Base-by-base conservation (phyloP, 805 yeast species). In the Metschnikowia hibisci region DNA sequence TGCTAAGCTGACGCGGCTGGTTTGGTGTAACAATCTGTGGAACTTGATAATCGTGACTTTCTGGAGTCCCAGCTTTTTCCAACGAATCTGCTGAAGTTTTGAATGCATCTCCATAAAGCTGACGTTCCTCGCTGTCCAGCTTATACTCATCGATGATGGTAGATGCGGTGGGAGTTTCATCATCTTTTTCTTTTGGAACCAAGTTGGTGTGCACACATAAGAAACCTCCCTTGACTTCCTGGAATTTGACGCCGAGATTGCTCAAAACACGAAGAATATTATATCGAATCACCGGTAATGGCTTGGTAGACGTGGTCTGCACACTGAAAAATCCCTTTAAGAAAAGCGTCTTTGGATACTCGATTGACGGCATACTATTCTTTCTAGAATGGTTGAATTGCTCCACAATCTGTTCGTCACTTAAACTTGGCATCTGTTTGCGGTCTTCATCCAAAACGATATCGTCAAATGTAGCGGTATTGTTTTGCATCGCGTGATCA, bases 181-280 rank as follows among this genome's bases (percentile, higher is more conserved):
- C 50, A 4, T 47, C 56, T 12, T 43, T 42, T 12, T 38, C 43
- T 10, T 35, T 34, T 28, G 77, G 69, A 27, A 76, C 70, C 30
- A 35, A 32, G 13, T 35, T 42, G 9, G 53, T 32, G 56, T 85
- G 89, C 8, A 80, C 74, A 68, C 98, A 90, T 18, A 87, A 77
- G 61, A 91, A 90, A 0, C 97, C 98, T 45, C 98, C 97, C 57
- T 84, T 84, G 16, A 90, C 95, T 64, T 90, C 98, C 48, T 82
- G 84, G 61, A 77, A 90, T 46, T 81, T 79, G 38, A 91, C 93
- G 22, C 87, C 88, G 58, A 87, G 71, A 49, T 80, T 80, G 14
- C 80, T 81, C 59, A 90, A 73, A 1, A 85, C 91, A 15, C 80
- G 76, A 23, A 90, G 85, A 32, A 90, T 81, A 59, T 86, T 90